Conservation (phyloP, 2,329 filamentous ascomycete genomes). For the Verticillium nonalfalfae region DNA sequence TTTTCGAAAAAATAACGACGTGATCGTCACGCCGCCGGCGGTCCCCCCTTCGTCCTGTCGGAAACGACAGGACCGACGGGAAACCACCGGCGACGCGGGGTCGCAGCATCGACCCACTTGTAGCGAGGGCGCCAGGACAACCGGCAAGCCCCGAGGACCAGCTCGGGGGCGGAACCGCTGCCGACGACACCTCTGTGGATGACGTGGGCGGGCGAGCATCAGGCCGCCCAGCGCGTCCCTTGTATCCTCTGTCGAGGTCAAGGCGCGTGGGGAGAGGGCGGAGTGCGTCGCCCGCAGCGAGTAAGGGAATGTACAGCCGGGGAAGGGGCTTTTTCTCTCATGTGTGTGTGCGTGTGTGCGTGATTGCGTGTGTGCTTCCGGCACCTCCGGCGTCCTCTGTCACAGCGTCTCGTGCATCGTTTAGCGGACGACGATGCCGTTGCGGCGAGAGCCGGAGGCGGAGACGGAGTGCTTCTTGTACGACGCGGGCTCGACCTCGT, state of each 20-base stretch:
- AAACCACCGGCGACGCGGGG: conserved; percentile 28
- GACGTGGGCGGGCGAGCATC: not conserved
- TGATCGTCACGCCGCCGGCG: not conserved
- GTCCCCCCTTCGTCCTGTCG: not conserved
- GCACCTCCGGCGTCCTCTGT: conserved; percentile 1
- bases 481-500: conserved; percentile 23
- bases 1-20: conserved; percentile 7
- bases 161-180: conserved; percentile 25
- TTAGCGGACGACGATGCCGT: conserved; percentile 55
- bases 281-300: not conserved
- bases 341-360: not conserved
- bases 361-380: conserved; percentile 4
- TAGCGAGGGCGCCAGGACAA: conserved; percentile 9
- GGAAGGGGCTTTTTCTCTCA: conserved; percentile 9
- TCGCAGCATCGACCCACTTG: conserved; percentile 49
- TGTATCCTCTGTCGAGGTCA: not conserved
- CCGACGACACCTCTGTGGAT: not conserved
- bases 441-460: conserved; percentile 50
- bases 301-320: conserved; percentile 26
- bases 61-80: not conserved
- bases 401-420: conserved; percentile 4
- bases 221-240: not conserved
- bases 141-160: conserved; percentile 31
- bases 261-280: not conserved
- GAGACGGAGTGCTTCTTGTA: conserved; percentile 20